These are phyloP conservation scores for Beauveria rudraprayagi DNA, from an alignment of 2,329 filamentous ascomycete species.

Conservation along the genomic window DNA sequence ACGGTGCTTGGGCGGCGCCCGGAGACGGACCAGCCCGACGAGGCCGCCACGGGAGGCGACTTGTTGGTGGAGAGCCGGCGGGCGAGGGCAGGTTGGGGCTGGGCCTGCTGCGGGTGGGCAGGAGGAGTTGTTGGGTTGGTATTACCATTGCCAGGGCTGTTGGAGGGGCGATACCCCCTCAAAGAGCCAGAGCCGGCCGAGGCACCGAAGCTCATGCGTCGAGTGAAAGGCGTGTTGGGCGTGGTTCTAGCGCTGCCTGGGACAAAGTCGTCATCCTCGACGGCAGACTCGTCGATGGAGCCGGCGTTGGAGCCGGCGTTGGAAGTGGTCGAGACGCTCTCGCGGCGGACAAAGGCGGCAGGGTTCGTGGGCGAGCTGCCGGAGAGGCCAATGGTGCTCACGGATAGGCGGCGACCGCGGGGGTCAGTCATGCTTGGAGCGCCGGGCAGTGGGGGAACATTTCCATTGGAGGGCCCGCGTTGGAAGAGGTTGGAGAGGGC, in stretches of 20 bases:
- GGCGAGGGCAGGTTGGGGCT: slow-evolving; percentile 16
- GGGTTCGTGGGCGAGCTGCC: slow-evolving; percentile 57
- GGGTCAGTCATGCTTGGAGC: slow-evolving; percentile 41
- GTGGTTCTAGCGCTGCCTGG: slow-evolving; percentile 44
- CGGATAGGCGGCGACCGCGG: slow-evolving; percentile 62
- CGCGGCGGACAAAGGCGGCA: slow-evolving; percentile 48
- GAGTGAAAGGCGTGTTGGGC: slow-evolving; percentile 66
- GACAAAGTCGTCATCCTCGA: slow-evolving; percentile 58
- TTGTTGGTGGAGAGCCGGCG: slow-evolving; percentile 26
- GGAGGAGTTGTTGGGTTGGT: slow-evolving; percentile 34
- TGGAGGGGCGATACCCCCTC: slow-evolving; percentile 44
- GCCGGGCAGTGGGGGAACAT: slow-evolving; percentile 27
- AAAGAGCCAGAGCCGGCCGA: slow-evolving; percentile 63
- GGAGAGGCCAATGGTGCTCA: slow-evolving; percentile 66
- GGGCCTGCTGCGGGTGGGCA: slow-evolving; percentile 15
- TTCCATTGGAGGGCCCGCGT: slow-evolving; percentile 44
- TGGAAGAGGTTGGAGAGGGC: slow-evolving; percentile 52
- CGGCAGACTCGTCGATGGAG: slow-evolving; percentile 62
- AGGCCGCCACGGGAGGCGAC: slow-evolving; percentile 17
- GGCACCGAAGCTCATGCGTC: slow-evolving; percentile 84
- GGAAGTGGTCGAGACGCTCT: slow-evolving; percentile 63
- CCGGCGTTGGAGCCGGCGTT: slow-evolving; percentile 38
- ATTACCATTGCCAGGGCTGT: slow-evolving; percentile 60
- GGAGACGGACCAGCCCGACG: slow-evolving; percentile 25
- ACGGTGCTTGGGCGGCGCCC: slow-evolving; percentile 30